phyloP scores from a whole-genome alignment of 306 rosid genomes.

The Acacia acuminata region DNA sequence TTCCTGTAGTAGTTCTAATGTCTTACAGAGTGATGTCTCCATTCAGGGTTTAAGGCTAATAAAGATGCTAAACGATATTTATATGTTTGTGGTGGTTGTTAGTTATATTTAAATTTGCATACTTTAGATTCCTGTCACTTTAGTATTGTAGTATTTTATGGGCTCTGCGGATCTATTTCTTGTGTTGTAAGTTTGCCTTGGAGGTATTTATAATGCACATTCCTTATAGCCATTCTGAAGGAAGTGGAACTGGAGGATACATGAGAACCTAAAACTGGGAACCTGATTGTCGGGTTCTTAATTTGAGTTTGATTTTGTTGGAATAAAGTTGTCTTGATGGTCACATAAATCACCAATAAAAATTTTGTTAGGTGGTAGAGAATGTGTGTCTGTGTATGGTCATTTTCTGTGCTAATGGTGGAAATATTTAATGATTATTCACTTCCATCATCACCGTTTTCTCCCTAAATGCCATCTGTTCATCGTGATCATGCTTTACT shows the following conservation, averaged over 20 bases:
- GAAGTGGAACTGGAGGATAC: not conserved
- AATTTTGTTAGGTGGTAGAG: not conserved
- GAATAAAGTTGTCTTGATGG: not conserved
- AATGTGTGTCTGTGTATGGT: not conserved
- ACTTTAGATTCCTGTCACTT: not conserved
- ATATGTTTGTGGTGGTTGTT: not conserved
- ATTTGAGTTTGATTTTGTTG: not conserved
- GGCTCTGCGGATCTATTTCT: not conserved
- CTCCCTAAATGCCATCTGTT: not conserved
- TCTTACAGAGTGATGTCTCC: not conserved
- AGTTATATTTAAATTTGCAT: not conserved
- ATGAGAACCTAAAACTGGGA: not conserved
- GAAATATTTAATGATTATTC: not conserved
- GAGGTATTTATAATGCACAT: not conserved
- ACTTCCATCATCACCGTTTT: not conserved
- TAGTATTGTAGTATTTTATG: not conserved
- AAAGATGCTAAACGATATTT: not conserved
- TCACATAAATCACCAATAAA: not conserved
- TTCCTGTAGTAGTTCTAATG: not conserved
- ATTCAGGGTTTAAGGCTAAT: not conserved
- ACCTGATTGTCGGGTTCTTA: constrained; percentile 5
- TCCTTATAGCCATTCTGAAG: not conserved
- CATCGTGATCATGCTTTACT: not conserved
- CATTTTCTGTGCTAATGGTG: not conserved
- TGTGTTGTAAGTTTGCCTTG: not conserved